Base-by-base conservation (phyloP, 305 asterid genomes). In the Ilex paraguariensis region DNA sequence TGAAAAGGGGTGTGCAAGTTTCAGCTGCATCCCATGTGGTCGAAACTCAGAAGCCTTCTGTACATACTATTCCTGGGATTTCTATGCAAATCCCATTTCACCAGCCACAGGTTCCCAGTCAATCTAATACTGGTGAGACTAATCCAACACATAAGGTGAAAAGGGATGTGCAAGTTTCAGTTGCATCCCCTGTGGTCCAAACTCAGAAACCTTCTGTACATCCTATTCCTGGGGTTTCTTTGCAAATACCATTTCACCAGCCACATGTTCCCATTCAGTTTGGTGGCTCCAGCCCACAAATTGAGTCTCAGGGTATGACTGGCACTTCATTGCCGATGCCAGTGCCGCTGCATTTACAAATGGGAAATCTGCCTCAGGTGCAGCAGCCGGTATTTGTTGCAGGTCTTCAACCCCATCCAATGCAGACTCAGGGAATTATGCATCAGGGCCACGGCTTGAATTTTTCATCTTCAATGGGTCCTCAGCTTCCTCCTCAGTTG, bases 381-480 rank as follows among this genome's bases (percentile, higher is more conserved):
- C 94, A 80, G 75, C 97, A 77, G 68, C 68, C 82, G 31, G 73
- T 87, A 81, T 90, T 76, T 80, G 77, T 85, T 71, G 63, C 88
- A 60, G 82, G 91, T 69, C 83, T 81, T 70, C 95, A 76, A 72
- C 83, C 87, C 53, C 92, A 84, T 72, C 86, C 81, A 39, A 70
- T 90, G 87, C 94, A 81, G 75, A 51, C 95, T 32, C 97, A 83
- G 67, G 92, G 91, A 59, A 73, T 90, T 76, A 75, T 87, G 69
- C 97, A 87, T 82, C 96, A 81, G 70, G 88, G 91, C 17, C 97
- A 84, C 64, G 69, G 80, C 70, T 63, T 85, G 69, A 77, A 75
- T 69, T 87, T 77, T 75, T 63, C 95, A 33, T 61, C 96, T 46
- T 95, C 79, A 66, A 82, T 90, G 82, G 82, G 81, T 55, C 85